Evolutionary conservation across 305 asterid genomes (phyloP).

Genomic region (Rubia balearica): DNA sequence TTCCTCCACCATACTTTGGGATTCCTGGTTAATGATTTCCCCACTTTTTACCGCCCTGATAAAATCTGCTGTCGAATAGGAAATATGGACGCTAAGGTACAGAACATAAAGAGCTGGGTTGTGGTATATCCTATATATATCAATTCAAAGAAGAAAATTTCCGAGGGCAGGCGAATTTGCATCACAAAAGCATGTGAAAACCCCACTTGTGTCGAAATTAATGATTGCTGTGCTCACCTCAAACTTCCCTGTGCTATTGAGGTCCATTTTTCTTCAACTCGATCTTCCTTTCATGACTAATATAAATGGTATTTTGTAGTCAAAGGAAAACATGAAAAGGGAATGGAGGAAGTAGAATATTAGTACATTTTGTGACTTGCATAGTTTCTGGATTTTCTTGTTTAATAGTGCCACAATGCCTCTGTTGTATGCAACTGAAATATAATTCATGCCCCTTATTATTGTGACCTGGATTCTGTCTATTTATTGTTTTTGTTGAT

Average conservation of each 20-base stretch:
- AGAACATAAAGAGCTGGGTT: conserved; percentile 60
- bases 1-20: neutral
- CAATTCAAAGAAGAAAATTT: conserved; percentile 72
- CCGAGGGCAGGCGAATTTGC: conserved; percentile 67
- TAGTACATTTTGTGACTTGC: neutral
- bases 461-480: neutral
- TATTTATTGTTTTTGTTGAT: conserved; percentile 4
- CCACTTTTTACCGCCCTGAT: neutral
- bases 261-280: conserved; percentile 25
- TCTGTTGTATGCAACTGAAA: neutral
- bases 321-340: neutral
- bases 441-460: neutral
- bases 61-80: conserved; percentile 1
- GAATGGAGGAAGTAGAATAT: neutral
- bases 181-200: conserved; percentile 65
- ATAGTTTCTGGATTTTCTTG: neutral
- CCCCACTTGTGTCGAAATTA: conserved; percentile 60
- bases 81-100: conserved; percentile 47
- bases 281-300: neutral
- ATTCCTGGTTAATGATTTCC: neutral
- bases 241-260: conserved; percentile 65
- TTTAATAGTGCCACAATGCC: neutral
- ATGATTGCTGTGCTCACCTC: conserved; percentile 63
- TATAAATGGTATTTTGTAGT: neutral
- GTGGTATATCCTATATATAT: conserved; percentile 62